Conservation (phyloP, 2,329 filamentous ascomycete genomes). For the Claviceps sp. region DNA sequence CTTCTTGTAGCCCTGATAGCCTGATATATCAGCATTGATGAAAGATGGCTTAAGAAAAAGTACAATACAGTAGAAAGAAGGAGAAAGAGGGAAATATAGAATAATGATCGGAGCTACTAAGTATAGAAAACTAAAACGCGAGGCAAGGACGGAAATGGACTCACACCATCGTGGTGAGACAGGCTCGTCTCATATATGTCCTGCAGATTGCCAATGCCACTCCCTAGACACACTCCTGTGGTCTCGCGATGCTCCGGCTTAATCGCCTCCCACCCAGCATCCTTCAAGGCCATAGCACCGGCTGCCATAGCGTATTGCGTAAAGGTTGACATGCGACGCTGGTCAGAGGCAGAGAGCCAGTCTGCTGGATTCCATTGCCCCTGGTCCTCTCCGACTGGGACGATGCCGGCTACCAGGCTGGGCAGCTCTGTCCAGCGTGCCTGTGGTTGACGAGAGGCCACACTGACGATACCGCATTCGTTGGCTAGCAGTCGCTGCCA, state of each 20-base stretch:
- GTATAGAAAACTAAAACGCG: background rate
- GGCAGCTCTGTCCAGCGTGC: constrained; percentile 57
- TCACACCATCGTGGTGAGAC: constrained; percentile 58
- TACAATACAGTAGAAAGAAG: background rate
- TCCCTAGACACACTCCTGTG: constrained; percentile 86
- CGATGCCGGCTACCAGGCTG: constrained; percentile 71
- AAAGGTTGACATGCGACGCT: constrained; percentile 78
- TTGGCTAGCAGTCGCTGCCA: constrained; percentile 74
- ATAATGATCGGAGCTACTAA: background rate
- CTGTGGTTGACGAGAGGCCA: constrained; percentile 44
- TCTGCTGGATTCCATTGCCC: constrained; percentile 38
- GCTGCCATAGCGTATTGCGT: constrained; percentile 85
- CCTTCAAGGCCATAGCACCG: constrained; percentile 68
- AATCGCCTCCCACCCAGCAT: constrained; percentile 63
- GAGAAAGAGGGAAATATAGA: too few species aligned
- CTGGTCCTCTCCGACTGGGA: constrained; percentile 40
- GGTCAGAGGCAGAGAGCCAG: constrained; percentile 40
- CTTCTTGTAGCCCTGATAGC: constrained; percentile 70
- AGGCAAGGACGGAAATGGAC: constrained; percentile 11
- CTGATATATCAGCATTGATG: background rate
- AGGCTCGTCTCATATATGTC: constrained; percentile 78
- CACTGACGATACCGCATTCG: constrained; percentile 66
- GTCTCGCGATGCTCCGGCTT: constrained; percentile 50
- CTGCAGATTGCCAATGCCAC: constrained; percentile 87
- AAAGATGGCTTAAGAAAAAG: too few species aligned